Evolutionary conservation across 805 yeast genomes (phyloP), one percentile per base, ranked within the genome.

Genomic region (Saturnispora zaruensis): DNA sequence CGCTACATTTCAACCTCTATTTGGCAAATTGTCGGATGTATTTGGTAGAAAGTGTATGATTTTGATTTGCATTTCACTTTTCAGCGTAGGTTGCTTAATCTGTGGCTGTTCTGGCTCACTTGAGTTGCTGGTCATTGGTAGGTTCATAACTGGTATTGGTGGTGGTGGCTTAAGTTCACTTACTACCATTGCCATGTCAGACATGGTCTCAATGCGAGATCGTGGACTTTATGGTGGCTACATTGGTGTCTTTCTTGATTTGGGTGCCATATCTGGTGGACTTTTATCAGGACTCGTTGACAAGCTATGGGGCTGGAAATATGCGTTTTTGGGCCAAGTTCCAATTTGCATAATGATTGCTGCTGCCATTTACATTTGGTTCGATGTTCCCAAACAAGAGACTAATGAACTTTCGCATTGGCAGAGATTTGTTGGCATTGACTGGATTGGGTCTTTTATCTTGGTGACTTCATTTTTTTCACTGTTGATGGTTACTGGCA

Each of bases 211-310:
- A 2, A 72, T 85, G 55, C 71, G 90, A 46, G 78, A 82, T 36
- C 72, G 96, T 49, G 95, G 93, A 1, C 63, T 85, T 30, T 86
- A 77, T 63, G 96, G 88, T 60, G 96, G 96, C 0, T 62, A 85
- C 45, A 85, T 84, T 38, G 87, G 87, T 61, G 70, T 88, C 14
- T 79, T 78, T 40, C 87, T 76, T 60, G 90, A 89, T 6, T 58
- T 79, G 23, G 96, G 96, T 3, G 82, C 87, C 1, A 80, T 83
- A 1, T 62, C 75, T 45, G 93, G 93, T 14, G 89, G 89, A 2
- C 60, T 76, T 3, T 58, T 78, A 37, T 84, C 83, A 28, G 87
- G 88, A 1, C 54, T 74, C 28, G 66, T 81, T 45, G 72, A 81
- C 20, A 66, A 66, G 9, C 59, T 58, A 33, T 65, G 71, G 45